Conservation (phyloP, 345 rosid species). For the Dimocarpus longan region DNA sequence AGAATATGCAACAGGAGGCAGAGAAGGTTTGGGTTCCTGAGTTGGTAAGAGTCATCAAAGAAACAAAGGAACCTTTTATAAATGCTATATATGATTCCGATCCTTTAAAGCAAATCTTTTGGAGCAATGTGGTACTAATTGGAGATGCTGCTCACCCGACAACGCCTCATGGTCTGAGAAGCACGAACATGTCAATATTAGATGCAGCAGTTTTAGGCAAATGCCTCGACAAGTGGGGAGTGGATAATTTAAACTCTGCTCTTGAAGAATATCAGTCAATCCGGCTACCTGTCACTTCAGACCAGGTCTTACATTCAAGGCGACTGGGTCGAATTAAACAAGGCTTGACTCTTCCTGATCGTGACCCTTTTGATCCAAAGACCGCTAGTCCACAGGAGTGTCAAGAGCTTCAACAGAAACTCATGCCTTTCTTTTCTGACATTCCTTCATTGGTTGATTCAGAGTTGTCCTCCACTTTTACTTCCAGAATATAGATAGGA, state of each 20-base stretch:
- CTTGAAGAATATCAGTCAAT: conserved; percentile 70
- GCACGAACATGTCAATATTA: conserved; percentile 81
- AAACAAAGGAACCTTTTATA: conserved; percentile 78
- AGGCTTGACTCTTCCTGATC: conserved; percentile 47
- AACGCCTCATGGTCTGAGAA: conserved; percentile 74
- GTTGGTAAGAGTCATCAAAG: conserved; percentile 57
- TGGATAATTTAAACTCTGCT: conserved; percentile 44
- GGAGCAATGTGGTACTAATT: conserved; percentile 58
- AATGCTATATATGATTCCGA: conserved; percentile 76
- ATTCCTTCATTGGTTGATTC: conserved; percentile 37
- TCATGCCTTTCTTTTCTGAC: conserved; percentile 55
- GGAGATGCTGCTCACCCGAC: conserved; percentile 93
- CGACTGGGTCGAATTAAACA: conserved; percentile 66
- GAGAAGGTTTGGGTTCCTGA: conserved; percentile 69
- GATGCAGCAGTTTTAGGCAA: conserved; percentile 75
- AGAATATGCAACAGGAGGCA: conserved; percentile 62
- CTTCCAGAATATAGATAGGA: not conserved
- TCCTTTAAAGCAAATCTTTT: conserved; percentile 50
- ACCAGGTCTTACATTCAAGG: conserved; percentile 66
- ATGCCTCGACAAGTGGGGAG: conserved; percentile 59
- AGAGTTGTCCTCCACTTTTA: conserved; percentile 5
- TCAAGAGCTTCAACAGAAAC: conserved; percentile 52
- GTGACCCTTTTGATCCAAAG: conserved; percentile 39
- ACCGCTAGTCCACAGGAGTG: conserved; percentile 34
- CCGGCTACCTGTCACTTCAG: conserved; percentile 57